phyloP scores from a whole-genome alignment of 2,329 filamentous ascomycete genomes.

The Pleoardoris graminearum region DNA sequence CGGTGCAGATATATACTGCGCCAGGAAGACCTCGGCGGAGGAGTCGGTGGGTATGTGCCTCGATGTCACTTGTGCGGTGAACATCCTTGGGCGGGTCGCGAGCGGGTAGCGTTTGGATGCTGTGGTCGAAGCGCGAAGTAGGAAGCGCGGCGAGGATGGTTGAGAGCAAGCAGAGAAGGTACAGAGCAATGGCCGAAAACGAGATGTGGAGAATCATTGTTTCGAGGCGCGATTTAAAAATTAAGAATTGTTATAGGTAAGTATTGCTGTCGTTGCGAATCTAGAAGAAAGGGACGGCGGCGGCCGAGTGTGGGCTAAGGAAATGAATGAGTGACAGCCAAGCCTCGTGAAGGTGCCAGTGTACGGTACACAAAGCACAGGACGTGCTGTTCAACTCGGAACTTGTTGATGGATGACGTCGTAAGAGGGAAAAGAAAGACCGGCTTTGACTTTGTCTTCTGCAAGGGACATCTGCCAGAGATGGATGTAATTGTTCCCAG shows the following conservation, averaged over 20 bases:
- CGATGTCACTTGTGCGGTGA: background rate
- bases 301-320: no score
- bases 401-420: no score
- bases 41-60: conserved; percentile 17
- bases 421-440: conserved; percentile 17
- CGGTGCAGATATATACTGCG: conserved; percentile 39
- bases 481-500: conserved; percentile 25
- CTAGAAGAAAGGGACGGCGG: no score
- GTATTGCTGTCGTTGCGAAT: background rate
- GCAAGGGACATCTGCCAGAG: conserved; percentile 29
- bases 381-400: no score
- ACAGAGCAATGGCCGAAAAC: conserved; percentile 10
- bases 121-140: conserved; percentile 8
- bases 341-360: background rate
- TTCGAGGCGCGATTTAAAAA: conserved; percentile 9
- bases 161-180: background rate
- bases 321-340: background rate
- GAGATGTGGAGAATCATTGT: conserved; percentile 12
- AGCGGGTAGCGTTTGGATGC: background rate
- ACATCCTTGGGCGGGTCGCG: background rate
- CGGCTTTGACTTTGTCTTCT: conserved; percentile 15
- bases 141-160: conserved; percentile 5
- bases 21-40: conserved; percentile 39
- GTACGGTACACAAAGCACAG: no score
- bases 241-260: conserved; percentile 12